Percentiles rank a stretch among this genome's conserved stretches.
Conservation (phyloP, 805 yeast species). For the Zygosaccharomyces bisporus region DNA sequence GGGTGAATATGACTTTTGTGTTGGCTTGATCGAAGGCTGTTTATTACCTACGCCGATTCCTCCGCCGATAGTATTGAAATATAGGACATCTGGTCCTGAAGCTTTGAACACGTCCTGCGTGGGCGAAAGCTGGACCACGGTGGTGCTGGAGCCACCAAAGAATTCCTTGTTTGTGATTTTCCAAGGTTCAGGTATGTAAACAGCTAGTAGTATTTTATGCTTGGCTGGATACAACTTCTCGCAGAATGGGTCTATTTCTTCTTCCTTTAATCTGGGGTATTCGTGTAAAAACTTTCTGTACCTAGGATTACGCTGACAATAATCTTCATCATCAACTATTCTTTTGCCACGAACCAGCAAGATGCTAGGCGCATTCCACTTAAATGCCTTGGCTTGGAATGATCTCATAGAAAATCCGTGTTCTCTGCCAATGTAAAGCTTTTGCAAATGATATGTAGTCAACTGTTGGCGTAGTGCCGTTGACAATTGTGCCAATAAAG, state of each 20-base stretch:
- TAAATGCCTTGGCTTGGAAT: conserved; percentile 74
- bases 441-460: conserved; percentile 47
- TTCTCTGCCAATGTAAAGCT: conserved; percentile 65
- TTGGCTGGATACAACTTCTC: conserved; percentile 26
- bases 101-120: conserved; percentile 51
- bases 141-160: conserved; percentile 60
- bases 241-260: conserved; percentile 23
- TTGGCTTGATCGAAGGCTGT: conserved; percentile 56
- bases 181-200: conserved; percentile 73
- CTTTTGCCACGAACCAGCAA: conserved; percentile 64
- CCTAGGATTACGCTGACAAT: conserved; percentile 35
- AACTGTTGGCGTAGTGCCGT: conserved; percentile 40
- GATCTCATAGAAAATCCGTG: conserved; percentile 84
- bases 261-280: conserved; percentile 42
- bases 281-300: conserved; percentile 49
- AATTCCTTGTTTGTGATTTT: conserved; percentile 60
- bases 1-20: conserved; percentile 47
- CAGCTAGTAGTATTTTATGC: conserved; percentile 55
- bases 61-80: conserved; percentile 69
- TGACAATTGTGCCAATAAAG: conserved; percentile 41
- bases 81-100: conserved; percentile 42
- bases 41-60: conserved; percentile 80
- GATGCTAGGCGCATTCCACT: conserved; percentile 87
- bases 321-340: conserved; percentile 33
- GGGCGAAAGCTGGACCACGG: conserved; percentile 68